Conservation (phyloP, 2,329 filamentous ascomycete species). For the Celoporthe dispersa region DNA sequence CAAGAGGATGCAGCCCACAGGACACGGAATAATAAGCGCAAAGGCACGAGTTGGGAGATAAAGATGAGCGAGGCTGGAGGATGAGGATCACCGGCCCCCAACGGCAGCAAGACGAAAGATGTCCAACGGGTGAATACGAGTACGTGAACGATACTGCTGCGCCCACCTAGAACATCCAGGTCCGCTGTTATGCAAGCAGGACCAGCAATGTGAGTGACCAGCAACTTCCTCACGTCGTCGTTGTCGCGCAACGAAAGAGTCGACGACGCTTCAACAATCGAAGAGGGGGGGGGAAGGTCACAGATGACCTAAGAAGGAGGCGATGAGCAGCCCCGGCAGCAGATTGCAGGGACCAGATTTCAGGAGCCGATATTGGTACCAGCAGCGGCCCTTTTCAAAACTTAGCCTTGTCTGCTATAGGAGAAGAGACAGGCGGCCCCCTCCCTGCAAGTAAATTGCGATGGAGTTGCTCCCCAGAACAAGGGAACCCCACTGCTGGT, state of each 20-base stretch:
- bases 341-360: slow-evolving; percentile 8
- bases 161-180: background rate
- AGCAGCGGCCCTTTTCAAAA: background rate
- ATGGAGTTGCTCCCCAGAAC: slow-evolving; percentile 18
- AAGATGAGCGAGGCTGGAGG: slow-evolving; percentile 14
- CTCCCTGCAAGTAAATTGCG: slow-evolving; percentile 27
- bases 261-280: too few species aligned
- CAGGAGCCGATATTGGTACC: slow-evolving; percentile 1
- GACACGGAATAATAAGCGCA: background rate
- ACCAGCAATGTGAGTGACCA: background rate
- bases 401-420: slow-evolving; percentile 14
- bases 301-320: background rate
- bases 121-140: background rate
- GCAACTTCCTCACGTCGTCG: background rate
- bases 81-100: slow-evolving; percentile 20
- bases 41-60: background rate
- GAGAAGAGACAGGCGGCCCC: slow-evolving; percentile 15
- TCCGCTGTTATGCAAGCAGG: background rate
- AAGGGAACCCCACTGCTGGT: background rate
- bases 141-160: background rate
- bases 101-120: background rate
- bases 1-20: background rate
- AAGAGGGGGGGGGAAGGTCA: background rate
- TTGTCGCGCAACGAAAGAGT: background rate
- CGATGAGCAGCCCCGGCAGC: slow-evolving; percentile 5